Conservation (phyloP, 768 basidiomycete genomes). For the Pleurotus pulmonarius region DNA sequence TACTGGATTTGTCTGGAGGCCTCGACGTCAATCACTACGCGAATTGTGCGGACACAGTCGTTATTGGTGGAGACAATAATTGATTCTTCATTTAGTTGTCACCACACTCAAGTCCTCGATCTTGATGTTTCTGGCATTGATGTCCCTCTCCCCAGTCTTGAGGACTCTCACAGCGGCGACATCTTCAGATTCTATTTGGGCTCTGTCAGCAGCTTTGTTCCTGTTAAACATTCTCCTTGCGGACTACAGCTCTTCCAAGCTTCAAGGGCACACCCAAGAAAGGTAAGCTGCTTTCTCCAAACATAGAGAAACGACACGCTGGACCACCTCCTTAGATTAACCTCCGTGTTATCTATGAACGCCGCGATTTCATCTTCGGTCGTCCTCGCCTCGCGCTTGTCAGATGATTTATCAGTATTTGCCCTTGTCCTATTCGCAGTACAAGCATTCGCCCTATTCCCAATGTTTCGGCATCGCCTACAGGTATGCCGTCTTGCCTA, state of each 20-base stretch:
- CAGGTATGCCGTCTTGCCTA: conserved; percentile 42
- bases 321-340: conserved; percentile 47
- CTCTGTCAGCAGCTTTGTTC: conserved; percentile 83
- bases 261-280: conserved; percentile 47
- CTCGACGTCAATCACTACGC: conserved; percentile 20
- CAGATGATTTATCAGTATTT: conserved; percentile 83
- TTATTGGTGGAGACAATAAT: conserved; percentile 14
- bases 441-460: conserved; percentile 80
- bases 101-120: conserved; percentile 61
- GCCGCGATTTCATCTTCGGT: conserved; percentile 91
- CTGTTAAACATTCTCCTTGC: conserved; percentile 77
- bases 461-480: conserved; percentile 68
- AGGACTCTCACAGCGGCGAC: conserved; percentile 92
- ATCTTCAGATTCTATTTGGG: conserved; percentile 97
- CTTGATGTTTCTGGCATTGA: conserved; percentile 82
- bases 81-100: background rate
- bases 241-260: conserved; percentile 63
- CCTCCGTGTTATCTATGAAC: conserved; percentile 84
- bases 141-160: conserved; percentile 88
- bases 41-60: conserved; percentile 19
- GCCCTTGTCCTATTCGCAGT: conserved; percentile 84
- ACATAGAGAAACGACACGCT: conserved; percentile 15
- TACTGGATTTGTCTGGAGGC: conserved; percentile 34
- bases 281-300: conserved; percentile 39
- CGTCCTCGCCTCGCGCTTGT: conserved; percentile 87